Base-by-base conservation (phyloP, 2,329 filamentous ascomycete genomes). In the Paraphaeosphaeria minitans region DNA sequence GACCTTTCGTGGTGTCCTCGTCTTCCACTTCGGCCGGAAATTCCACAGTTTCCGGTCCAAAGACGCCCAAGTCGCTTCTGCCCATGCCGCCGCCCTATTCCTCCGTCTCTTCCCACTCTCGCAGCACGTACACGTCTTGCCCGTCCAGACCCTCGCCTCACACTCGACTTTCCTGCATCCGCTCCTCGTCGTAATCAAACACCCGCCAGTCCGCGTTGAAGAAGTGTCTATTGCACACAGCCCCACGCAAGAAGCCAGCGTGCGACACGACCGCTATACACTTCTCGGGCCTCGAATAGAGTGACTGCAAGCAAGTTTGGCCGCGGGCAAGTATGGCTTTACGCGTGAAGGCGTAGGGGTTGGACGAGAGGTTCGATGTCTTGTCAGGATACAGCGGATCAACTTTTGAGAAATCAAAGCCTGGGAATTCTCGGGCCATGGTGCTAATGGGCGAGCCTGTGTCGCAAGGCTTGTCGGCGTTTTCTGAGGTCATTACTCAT, bases 191-290 rank as follows among this genome's bases (percentile, higher is more conserved):
- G 63, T 87, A 86, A 19, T 85, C 81, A 66, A 89, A 89, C 31
- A 89, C 77, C 13, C 87, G 82, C 72, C 86, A 90, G 66, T 90
- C 87, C 12, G 83, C 84, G 61, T 89, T 89, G 69, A 82, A 84
- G 57, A 75, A 79, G 54, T 72, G 66, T 22, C 72, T 68, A 43
- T 85, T 83, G 9, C 80, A 82, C 8, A 89, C 81, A 9, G 81
- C 85, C 3, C 79, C 71, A n/a, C 87, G 77, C 61, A 90, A 66
- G 70, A 89, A 90, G 0, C 83, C 86, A 1, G 87, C 86, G 74
- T 90, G 87, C 1, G 84, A 85, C 4, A 90, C 86, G 0, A 90
- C 87, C 10, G 87, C 80, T 55, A 90, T 81, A 53, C 87, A 79
- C 64, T 85, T 85, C 74, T 90, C 87, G 0, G 83, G 81, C 0